Conservation (phyloP, 108 stramenopile species). For the Aureococcus anophagefferens region DNA sequence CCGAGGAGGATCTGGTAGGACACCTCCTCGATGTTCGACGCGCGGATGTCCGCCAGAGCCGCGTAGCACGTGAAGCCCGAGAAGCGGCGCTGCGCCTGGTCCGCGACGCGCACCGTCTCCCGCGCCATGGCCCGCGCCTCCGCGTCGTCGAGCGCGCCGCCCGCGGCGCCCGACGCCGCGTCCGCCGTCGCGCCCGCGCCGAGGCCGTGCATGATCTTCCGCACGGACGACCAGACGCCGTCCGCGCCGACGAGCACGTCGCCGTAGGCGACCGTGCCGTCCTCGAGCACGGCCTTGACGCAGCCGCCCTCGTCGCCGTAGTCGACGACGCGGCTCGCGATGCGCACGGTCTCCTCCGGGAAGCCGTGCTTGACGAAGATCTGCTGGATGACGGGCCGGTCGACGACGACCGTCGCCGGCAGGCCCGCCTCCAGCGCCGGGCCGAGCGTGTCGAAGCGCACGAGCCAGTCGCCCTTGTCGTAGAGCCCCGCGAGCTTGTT, state of each 20-base stretch:
- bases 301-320: constrained; percentile 60
- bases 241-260: constrained; percentile 90
- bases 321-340: constrained; percentile 59
- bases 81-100: constrained; percentile 61
- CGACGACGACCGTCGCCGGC: constrained; percentile 85
- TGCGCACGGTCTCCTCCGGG: constrained; percentile 73
- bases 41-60: constrained; percentile 63
- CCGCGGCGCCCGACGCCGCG: constrained; percentile 76
- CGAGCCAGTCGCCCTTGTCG: constrained; percentile 80
- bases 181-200: constrained; percentile 70
- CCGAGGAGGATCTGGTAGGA: constrained; percentile 80
- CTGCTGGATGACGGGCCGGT: constrained; percentile 92
- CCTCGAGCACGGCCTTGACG: constrained; percentile 53
- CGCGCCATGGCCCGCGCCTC: constrained; percentile 39
- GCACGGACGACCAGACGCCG: constrained; percentile 83
- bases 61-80: constrained; percentile 83
- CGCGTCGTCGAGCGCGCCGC: constrained; percentile 70
- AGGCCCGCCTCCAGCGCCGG: constrained; percentile 80
- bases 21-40: constrained; percentile 78
- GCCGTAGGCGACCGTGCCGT: constrained; percentile 73
- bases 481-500: constrained; percentile 62
- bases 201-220: constrained; percentile 66
- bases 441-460: constrained; percentile 83
- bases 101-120: constrained; percentile 62
- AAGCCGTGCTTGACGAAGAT: constrained; percentile 76